A percentile compares a stretch with the other conserved stretches of the same genome.
These are phyloP conservation scores for Claviceps fusiformis DNA, from an alignment of 2,329 filamentous ascomycete genomes.

Conservation along the genomic window DNA sequence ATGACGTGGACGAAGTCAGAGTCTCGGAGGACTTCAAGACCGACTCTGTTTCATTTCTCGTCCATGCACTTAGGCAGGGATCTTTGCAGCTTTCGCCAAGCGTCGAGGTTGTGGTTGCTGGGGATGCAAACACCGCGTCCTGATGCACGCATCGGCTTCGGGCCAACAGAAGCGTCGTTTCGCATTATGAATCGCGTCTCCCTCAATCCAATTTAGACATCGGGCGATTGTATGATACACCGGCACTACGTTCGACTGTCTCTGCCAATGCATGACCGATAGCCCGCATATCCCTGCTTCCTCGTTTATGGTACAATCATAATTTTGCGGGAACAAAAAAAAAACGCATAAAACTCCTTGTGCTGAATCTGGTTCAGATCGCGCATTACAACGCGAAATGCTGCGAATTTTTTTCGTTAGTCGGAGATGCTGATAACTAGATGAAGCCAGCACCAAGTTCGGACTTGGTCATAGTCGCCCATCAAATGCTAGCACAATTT, in stretches of 20 bases:
- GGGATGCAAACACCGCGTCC: slow-evolving; percentile 24
- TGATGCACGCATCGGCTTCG: not conserved
- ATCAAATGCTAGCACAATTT: not conserved
- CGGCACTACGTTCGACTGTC: not conserved
- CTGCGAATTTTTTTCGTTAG: not conserved
- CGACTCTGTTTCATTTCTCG: slow-evolving; percentile 49
- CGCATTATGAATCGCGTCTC: not conserved
- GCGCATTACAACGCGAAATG: not conserved
- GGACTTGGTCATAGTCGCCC: not conserved
- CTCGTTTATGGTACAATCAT: not conserved
- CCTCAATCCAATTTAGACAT: not conserved
- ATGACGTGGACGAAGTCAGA: slow-evolving; percentile 60
- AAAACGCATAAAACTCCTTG: not conserved
- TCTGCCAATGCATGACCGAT: not conserved
- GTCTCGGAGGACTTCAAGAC: slow-evolving; percentile 56
- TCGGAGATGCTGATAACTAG: not conserved
- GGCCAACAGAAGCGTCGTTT: not conserved
- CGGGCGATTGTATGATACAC: not conserved
- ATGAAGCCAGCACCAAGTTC: not conserved
- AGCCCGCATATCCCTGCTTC: not conserved
- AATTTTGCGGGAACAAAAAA: not conserved
- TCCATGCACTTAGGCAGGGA: slow-evolving; percentile 57
- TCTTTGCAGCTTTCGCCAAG: slow-evolving; percentile 37
- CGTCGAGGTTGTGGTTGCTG: not conserved
- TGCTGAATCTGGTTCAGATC: not conserved